Evolutionary conservation across 768 basidiomycete species (phyloP), one percentile per base, ranked within the genome.

Genomic region (Suillus luteus): DNA sequence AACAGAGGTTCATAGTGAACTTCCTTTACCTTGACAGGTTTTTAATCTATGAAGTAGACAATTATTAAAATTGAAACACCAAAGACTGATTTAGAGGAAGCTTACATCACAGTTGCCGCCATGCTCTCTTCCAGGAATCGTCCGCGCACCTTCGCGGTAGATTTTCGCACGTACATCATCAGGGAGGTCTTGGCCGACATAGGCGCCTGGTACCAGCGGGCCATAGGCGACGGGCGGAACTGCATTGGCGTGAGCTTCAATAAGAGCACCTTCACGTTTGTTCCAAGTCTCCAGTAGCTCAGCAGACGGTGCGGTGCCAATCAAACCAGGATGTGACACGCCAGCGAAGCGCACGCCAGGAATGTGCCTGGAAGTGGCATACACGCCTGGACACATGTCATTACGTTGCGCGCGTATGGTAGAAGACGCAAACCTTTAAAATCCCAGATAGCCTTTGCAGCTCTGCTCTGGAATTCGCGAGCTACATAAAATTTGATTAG

Each of bases 391-490:
- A 59, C 35, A 38, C n/a, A 61, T 37, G 54, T 24, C 54, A 15
- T 62, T 2, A 59, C 48, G 40, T 35, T 59, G 27, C 3, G 5
- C 27, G 19, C 40, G 27, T 17, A 49, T 12, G 38, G 41, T 49
- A 24, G 22, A 10, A 33, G 17, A 41, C 3, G 9, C 68, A 60
- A 67, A 83, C 87, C 87, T 65, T 90, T 80, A 65, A 92, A 82
- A 72, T 91, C 91, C 91, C 91, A 93, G 63, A 93, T 89, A 5
- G 91, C 89, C 70, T 93, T 93, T 61, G 85, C 83, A 1, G 90
- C 90, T 69, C 78, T 83, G 69, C 86, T 89, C 48, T 89, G 77
- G 74, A 90, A 90, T 72, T 91, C 88, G 19, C 78, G 79, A 4
- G 87, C 86, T 87, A 33, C 11, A 19, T 44, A 31, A 35, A 38